Evolutionary conservation across 345 rosid species (phyloP).

Genomic region (Physaria fendleri): DNA sequence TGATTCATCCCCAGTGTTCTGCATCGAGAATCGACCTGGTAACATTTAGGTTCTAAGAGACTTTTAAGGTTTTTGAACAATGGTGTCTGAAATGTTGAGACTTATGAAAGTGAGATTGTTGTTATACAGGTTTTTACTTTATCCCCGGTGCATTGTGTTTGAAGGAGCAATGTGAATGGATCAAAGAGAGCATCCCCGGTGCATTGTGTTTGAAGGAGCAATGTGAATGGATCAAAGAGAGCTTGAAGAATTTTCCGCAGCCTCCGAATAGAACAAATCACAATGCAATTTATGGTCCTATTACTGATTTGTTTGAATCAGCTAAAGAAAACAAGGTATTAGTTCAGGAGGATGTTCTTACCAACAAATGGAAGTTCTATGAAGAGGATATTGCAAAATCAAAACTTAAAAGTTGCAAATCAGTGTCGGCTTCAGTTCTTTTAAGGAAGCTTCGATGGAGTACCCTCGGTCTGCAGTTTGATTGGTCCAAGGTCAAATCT

Average conservation of each 20-base stretch:
- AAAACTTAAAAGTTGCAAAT: slow-evolving; percentile 36
- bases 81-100: not conserved
- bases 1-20: slow-evolving; percentile 41
- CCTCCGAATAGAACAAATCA: slow-evolving; percentile 94
- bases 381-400: slow-evolving; percentile 26
- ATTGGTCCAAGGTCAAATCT: slow-evolving; percentile 73
- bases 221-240: slow-evolving; percentile 77
- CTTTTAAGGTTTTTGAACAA: not conserved
- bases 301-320: slow-evolving; percentile 51
- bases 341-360: slow-evolving; percentile 41
- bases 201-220: slow-evolving; percentile 70
- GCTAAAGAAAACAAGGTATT: slow-evolving; percentile 51
- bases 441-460: slow-evolving; percentile 89
- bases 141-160: slow-evolving; percentile 68
- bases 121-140: slow-evolving; percentile 67
- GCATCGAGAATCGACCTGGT: slow-evolving; percentile 74
- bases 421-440: slow-evolving; percentile 43
- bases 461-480: slow-evolving; percentile 87
- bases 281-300: slow-evolving; percentile 74
- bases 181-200: too few species aligned
- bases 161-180: too few species aligned
- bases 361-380: slow-evolving; percentile 49
- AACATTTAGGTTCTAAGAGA: not conserved
- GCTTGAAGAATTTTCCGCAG: slow-evolving; percentile 62
- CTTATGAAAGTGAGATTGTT: slow-evolving; percentile 2